Evolutionary conservation across 306 rosid genomes (phyloP).

Genomic region (Astragalus membranaceus): DNA sequence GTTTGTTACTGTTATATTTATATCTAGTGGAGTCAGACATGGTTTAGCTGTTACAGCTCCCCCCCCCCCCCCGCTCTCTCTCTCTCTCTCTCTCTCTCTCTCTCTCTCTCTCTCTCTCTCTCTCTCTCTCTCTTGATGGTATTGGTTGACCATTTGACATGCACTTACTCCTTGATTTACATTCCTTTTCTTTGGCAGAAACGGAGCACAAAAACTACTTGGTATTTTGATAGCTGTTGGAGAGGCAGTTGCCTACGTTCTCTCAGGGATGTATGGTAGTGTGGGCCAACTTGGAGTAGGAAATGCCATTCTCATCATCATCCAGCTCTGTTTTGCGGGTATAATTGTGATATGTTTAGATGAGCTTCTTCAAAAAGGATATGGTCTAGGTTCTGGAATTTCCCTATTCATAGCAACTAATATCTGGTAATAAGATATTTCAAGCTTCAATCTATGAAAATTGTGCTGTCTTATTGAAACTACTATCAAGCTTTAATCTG

Average conservation of each 20-base stretch:
- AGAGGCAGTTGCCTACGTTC: constrained; percentile 97
- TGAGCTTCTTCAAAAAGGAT: constrained; percentile 98
- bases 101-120: no score
- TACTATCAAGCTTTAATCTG: neutral
- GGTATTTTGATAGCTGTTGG: constrained; percentile 92
- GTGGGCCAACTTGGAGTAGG: constrained; percentile 98
- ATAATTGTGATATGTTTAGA: constrained; percentile 93
- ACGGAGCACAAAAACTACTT: constrained; percentile 86
- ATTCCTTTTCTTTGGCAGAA: no score
- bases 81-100: no score
- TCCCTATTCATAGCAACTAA: constrained; percentile 95
- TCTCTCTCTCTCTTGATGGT: no score
- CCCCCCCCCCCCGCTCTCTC: no score
- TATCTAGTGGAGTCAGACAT: neutral
- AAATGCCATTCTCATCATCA: constrained; percentile 81
- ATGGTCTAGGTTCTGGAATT: constrained; percentile 97
- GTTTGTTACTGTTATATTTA: neutral
- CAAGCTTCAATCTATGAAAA: neutral
- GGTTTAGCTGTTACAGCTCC: no score
- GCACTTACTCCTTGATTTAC: no score
- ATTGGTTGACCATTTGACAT: no score
- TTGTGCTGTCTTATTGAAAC: neutral
- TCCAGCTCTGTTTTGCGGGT: constrained; percentile 92
- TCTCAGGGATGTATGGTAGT: constrained; percentile 94
- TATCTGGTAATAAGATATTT: constrained; percentile 50